Evolutionary conservation across 371 early-diverging fungal species (phyloP), one percentile per base, ranked within the genome.

Genomic region (Mucor sp.): DNA sequence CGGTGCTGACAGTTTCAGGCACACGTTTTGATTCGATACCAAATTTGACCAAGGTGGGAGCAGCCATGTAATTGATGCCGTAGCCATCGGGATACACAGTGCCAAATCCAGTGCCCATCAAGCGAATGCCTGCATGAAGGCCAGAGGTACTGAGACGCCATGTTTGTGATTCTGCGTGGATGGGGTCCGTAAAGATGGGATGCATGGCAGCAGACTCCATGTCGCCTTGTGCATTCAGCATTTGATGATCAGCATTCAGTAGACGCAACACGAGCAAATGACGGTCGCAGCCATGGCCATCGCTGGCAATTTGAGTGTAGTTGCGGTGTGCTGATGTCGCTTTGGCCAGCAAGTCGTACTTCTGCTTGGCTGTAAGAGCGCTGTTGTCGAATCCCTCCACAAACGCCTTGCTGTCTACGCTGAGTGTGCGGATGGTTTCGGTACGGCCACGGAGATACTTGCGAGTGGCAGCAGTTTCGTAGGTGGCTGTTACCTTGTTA

Each of bases 1-100:
- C 67, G 0, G 90, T 82, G 30, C 81, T 66, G 0, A 84, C 78
- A 4, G 79, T 79, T 56, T 78, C 81, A 44, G 75, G 63, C 0
- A 75, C 79, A 25, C 77, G 70, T 72, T 96, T 97, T 63, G 85
- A 87, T 70, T 95, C 96, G 43, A 93, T 87, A 32, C 93, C 93
- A 79, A 94, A 92, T 66, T 90, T 93, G 60, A 96, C 81, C 11
- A 83, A 47, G 25, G 79, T 75, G 4, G 85, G 82, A 17, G 85
- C 88, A 2, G 94, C 82, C 71, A 89, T 85, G 76, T 97, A 97
- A 79, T 96, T 96, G 73, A 94, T 90, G 33, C 96, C 97, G 70
- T 95, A 97, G 1, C 95, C 94, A 67, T 95, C 90, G 0, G 83
- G 85, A 57, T 71, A 84, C n/a, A 89, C 87, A 17, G 87, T 81